Base-by-base conservation (phyloP, 495 filamentous ascomycete species). In the Penicillium samsonianum region DNA sequence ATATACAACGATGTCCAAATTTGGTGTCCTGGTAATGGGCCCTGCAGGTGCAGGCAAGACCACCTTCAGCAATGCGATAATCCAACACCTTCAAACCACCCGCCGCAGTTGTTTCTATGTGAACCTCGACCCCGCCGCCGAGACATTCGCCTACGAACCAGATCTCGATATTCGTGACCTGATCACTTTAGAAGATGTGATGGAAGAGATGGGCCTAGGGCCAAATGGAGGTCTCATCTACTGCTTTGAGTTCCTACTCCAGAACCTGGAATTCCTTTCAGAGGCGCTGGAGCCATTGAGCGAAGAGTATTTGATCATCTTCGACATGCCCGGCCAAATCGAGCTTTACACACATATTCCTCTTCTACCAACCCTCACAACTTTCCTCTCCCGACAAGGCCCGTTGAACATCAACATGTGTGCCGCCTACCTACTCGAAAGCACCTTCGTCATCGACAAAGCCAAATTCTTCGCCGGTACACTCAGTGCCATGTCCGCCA, bases 301-400 rank as follows among this genome's bases (percentile, higher is more conserved):
- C 5, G 94, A 98, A 60, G 94, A 98, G 65, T 96, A 95, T 71
- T 79, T 98, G 41, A 94, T 96, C 67, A 88, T 98, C 48, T 90
- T 98, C 78, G 94, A 98, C 73, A 96, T 97, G 89, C 94, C 94
- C 1, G 94, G 94, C 50, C 94, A 98, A 74, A 97, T 98, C 73
- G 94, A 98, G 74, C 89, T 98, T 28, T 98, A 98, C 78, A 97
- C 94, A 12, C 94, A 98, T 68, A 87, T 97, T 28, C 94, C 94
- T 12, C 87, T 98, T 64, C 76, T 98, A 23, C 94, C 94, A 3
- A 84, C 83, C n/a, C 82, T 98, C 38, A 84, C 90, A 50, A 86
- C 85, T 64, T 90, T 91, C 70, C 82, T 98, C 8, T 90, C 87
- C 30, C 83, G 87, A 33, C 78, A 84, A 26, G 91, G 91, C n/a